Evolutionary conservation across 495 filamentous ascomycete genomes (phyloP), one percentile per base, ranked within the genome.

Genomic region (Echria macrotheca): DNA sequence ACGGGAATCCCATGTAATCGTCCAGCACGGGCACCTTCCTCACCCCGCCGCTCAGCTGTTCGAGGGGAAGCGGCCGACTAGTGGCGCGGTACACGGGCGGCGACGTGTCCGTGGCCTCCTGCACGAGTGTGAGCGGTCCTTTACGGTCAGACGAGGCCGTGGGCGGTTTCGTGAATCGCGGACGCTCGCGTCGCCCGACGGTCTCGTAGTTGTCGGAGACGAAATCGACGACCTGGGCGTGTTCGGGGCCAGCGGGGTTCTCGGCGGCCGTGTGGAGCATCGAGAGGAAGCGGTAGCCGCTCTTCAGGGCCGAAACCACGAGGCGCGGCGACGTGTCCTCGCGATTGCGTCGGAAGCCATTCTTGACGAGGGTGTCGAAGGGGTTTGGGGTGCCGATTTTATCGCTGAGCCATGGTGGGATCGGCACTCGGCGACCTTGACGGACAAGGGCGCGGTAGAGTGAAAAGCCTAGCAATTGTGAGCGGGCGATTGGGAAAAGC

Each of bases 401-500:
- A 40, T 38, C 50, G 29, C 52, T 67, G 64, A 65, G 70, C 57
- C 56, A 67, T 61, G 51, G 57, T 49, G 53, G 65, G 46, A 74
- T 56, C n/a, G 73, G 68, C 42, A 84, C 59, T 44, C 62, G 69
- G 15, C 65, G 59, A 57, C 69, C 81, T 69, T 79, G 77, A 52
- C 75, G 79, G 26, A 89, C 69, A 55, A 93, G 79, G 24, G 83
- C 79, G 55, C 83, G 75, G 64, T 84, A 90, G 44, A 93, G 82
- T 26, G 85, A 79, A 57, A 86, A 70, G 60, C 84, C 85, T 89
- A 53, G 25, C 6, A 15, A 25, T 1, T 38, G 29, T n/a, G 5
- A 10, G 29, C 11, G 12, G 11, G 7, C 2, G 17, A 3, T 14
- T 31, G 18, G 4, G 12, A 5, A 53, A 78, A 63, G 65, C n/a